Percentiles rank a stretch among this genome's conserved stretches.
These are phyloP conservation scores for Pythium oligandrum DNA, from an alignment of 352 stramenopile genomes.

Conservation along the genomic window DNA sequence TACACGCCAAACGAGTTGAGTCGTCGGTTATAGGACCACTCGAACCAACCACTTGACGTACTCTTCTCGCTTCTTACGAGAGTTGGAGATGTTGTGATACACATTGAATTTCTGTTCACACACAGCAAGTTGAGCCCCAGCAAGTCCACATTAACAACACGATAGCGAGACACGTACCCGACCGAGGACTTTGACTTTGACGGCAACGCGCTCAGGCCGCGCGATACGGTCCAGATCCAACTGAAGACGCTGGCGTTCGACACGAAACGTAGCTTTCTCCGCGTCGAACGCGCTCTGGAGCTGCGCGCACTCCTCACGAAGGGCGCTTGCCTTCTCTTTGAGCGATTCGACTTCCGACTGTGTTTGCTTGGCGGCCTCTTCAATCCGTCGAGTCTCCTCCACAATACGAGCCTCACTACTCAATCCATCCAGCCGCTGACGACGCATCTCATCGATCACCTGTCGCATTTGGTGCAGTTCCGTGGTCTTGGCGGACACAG, in stretches of 20 bases:
- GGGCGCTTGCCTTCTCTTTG: constrained; percentile 25
- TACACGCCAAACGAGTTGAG: neutral
- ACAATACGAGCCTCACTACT: constrained; percentile 35
- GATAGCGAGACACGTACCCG: constrained; percentile 11
- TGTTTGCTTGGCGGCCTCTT: constrained; percentile 31
- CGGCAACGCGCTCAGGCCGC: constrained; percentile 30
- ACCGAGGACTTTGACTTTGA: constrained; percentile 24
- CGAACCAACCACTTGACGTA: constrained; percentile 7
- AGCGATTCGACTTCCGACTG: constrained; percentile 37
- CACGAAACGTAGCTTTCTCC: constrained; percentile 37
- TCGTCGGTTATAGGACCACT: no score
- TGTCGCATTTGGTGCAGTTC: constrained; percentile 50
- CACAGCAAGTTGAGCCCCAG: neutral
- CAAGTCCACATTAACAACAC: no score
- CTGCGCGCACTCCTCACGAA: constrained; percentile 37
- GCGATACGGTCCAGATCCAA: constrained; percentile 42
- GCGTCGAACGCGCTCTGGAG: constrained; percentile 40
- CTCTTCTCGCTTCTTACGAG: constrained; percentile 34
- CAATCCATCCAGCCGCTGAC: constrained; percentile 35
- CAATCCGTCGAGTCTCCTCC: constrained; percentile 26
- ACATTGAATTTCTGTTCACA: constrained; percentile 22
- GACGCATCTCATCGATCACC: constrained; percentile 39
- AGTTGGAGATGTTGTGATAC: constrained; percentile 19
- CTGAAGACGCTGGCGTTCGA: constrained; percentile 43
- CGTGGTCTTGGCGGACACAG: constrained; percentile 34